Conservation (phyloP, 495 filamentous ascomycete species). For the Penicillium steckii region DNA sequence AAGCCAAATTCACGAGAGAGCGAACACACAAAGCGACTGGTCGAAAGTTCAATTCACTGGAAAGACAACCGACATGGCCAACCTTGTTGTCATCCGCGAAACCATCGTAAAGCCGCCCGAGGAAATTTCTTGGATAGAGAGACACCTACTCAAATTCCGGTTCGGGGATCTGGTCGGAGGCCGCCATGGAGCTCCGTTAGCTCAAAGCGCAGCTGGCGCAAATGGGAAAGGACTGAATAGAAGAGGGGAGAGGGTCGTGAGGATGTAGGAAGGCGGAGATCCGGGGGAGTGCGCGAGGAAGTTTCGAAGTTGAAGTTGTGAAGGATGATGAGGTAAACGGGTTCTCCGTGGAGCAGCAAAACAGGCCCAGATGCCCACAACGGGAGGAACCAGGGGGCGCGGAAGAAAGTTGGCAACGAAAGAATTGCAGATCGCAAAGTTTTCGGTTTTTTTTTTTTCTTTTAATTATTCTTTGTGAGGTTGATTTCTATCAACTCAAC, state of each 20-base stretch:
- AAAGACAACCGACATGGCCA: background rate
- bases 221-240: slow-evolving; percentile 8
- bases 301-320: slow-evolving; percentile 8
- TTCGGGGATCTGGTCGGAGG: slow-evolving; percentile 35
- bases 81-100: background rate
- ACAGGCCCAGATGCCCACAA: slow-evolving; percentile 9
- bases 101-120: background rate
- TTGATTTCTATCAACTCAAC: too few species aligned
- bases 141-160: slow-evolving; percentile 48
- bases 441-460: background rate
- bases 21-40: background rate
- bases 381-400: slow-evolving; percentile 7
- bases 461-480: background rate
- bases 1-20: background rate
- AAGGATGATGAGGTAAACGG: slow-evolving; percentile 21
- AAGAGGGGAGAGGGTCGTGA: slow-evolving; percentile 6
- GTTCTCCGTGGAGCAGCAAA: slow-evolving; percentile 23
- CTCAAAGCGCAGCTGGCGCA: slow-evolving; percentile 35
- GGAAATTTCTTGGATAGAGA: slow-evolving; percentile 8
- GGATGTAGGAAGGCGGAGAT: background rate
- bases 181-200: slow-evolving; percentile 45
- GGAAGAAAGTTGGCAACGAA: background rate
- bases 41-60: background rate
- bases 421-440: background rate
- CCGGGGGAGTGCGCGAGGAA: slow-evolving; percentile 6